Evolutionary conservation across 306 rosid species (phyloP).

Genomic region (Castanea sativa): DNA sequence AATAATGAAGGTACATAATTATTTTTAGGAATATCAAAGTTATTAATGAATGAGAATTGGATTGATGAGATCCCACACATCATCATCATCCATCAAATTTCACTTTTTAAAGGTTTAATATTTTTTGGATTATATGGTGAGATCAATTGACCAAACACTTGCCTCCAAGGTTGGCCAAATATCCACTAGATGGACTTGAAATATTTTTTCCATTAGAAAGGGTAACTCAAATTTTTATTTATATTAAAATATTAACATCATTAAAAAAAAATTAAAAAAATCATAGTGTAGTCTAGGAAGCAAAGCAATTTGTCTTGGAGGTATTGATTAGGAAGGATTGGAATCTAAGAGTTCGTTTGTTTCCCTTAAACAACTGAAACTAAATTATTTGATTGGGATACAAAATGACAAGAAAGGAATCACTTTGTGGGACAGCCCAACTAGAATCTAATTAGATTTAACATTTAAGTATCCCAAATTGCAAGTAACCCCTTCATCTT

Average conservation of each 20-base stretch:
- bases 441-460: conserved; percentile 10
- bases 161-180: neutral
- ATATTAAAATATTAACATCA: no score
- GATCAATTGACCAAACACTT: neutral
- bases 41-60: neutral
- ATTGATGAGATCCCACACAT: neutral
- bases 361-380: neutral
- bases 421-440: conserved; percentile 5
- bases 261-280: neutral
- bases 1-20: neutral
- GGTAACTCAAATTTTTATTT: neutral
- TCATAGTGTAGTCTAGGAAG: neutral
- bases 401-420: conserved; percentile 26
- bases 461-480: conserved; percentile 25
- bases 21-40: neutral
- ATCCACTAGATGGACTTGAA: neutral
- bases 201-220: neutral
- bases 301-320: neutral
- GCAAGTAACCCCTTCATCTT: conserved; percentile 13
- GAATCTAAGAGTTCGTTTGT: conserved; percentile 10
- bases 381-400: conserved; percentile 5
- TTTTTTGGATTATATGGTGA: neutral
- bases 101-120: no score
- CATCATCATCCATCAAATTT: neutral
- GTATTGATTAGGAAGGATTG: conserved; percentile 11